Evolutionary conservation across 768 basidiomycete genomes (phyloP), one percentile per base, ranked within the genome.

Genomic region (Boletus rex-veris): DNA sequence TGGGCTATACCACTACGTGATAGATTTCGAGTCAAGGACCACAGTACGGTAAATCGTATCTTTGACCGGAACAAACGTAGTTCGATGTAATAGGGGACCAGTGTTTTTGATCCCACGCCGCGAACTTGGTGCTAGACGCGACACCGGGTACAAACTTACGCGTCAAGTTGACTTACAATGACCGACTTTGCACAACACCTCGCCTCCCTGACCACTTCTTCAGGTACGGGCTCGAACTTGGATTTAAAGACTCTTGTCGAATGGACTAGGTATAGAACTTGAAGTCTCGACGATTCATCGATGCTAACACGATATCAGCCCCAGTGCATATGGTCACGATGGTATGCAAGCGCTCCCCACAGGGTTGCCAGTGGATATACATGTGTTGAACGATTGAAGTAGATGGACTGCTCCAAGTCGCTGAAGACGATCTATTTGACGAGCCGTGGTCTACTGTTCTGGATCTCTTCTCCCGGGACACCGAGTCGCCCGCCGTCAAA

Each of bases 391-490:
- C 39, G 18, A 39, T 52, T 3, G 37, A 39, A 30, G 14, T 46
- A 70, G 68, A 62, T 55, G 52, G 16, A 26, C 44, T 15, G 3
- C 16, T 39, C n/a, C 59, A 57, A 7, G 21, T 38, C 14, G 24
- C 30, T 14, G 64, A 59, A 24, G 58, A 51, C 19, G 58, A 62
- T 44, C 16, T 36, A 19, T 19, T 24, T 8, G 54, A 58, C 16
- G 66, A 68, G 51, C 45, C 55, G 18, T 70, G 64, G 67, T 45
- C 56, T 24, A 71, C 72, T 31, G 68, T 76, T 37, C 65, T 77
- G 35, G 67, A 73, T 48, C 21, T 70, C 49, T 75, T 70, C 41
- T 21, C 39, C 12, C 33, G 2, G 7, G 30, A 58, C 16, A 9
- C 8, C 18, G 50, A 52, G 39, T 43, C 49, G 0, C 30, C 47